Conservation (phyloP, 2,329 filamentous ascomycete species). For the Orbilia ellipsospora region DNA sequence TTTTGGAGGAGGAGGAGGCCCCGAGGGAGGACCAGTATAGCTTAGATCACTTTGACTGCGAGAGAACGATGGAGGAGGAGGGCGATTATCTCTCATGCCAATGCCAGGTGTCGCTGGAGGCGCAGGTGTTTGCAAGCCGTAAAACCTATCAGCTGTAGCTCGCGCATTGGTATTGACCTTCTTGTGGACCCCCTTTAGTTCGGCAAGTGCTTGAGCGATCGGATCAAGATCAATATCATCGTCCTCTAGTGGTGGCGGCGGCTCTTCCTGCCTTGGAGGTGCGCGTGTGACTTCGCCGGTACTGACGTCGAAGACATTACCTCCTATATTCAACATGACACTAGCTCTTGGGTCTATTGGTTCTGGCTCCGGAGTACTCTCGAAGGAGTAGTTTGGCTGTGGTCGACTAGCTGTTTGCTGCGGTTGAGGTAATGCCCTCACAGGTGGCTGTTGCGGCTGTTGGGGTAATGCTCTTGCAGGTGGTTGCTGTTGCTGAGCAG, state of each 20-base stretch:
- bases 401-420: background rate
- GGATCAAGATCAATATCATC: constrained; percentile 71
- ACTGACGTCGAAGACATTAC: constrained; percentile 94
- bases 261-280: constrained; percentile 59
- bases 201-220: constrained; percentile 89
- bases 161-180: constrained; percentile 71
- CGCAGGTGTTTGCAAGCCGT: constrained; percentile 87
- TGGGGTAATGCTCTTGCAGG: constrained; percentile 20
- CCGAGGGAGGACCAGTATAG: constrained; percentile 52
- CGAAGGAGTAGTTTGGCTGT: constrained; percentile 56
- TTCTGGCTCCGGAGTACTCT: constrained; percentile 72
- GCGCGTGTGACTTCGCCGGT: constrained; percentile 60
- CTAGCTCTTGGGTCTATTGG: constrained; percentile 91
- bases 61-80: constrained; percentile 17
- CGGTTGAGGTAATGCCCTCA: constrained; percentile 15
- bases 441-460: constrained; percentile 5
- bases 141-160: constrained; percentile 95
- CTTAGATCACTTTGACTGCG: constrained; percentile 39
- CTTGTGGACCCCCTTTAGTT: constrained; percentile 88
- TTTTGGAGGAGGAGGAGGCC: constrained; percentile 63
- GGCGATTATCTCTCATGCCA: constrained; percentile 55
- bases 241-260: constrained; percentile 60
- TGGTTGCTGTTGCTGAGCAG: constrained; percentile 18
- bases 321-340: constrained; percentile 91
- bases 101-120: constrained; percentile 64